Evolutionary conservation across 176 grass and related monocot species (phyloP).

Genomic region (Bolboschoenus planiculmis): DNA sequence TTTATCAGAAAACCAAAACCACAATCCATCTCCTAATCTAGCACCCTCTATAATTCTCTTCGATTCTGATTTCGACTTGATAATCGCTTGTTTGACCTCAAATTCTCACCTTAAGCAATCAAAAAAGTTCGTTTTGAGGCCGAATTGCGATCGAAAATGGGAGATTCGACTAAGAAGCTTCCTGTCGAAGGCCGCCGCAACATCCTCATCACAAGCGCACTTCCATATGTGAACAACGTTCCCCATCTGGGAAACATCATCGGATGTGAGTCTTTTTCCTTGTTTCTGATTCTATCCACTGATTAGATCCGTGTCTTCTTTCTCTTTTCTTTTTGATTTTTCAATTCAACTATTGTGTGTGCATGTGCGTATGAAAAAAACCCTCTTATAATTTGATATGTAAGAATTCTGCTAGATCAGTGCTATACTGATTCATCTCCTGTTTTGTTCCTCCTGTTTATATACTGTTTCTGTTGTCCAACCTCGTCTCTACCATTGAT

Average conservation of each 20-base stretch:
- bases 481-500: neutral
- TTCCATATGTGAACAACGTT: constrained; percentile 53
- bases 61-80: neutral
- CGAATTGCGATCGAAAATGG: neutral
- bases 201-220: constrained; percentile 46
- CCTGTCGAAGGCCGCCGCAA: constrained; percentile 37
- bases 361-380: neutral
- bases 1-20: constrained; percentile 9
- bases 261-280: constrained; percentile 28
- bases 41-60: neutral
- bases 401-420: neutral
- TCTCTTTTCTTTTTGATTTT: neutral
- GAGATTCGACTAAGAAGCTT: constrained; percentile 25
- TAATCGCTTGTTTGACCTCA: neutral
- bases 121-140: neutral
- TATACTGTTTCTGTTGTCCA: neutral
- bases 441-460: neutral
- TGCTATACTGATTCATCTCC: neutral
- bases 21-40: neutral
- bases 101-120: neutral
- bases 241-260: constrained; percentile 48
- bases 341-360: neutral
- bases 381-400: neutral
- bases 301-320: neutral
- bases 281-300: neutral